These are phyloP conservation scores for Yarrowia galli DNA, from an alignment of 1,139 yeast genomes.

Conservation along the genomic window DNA sequence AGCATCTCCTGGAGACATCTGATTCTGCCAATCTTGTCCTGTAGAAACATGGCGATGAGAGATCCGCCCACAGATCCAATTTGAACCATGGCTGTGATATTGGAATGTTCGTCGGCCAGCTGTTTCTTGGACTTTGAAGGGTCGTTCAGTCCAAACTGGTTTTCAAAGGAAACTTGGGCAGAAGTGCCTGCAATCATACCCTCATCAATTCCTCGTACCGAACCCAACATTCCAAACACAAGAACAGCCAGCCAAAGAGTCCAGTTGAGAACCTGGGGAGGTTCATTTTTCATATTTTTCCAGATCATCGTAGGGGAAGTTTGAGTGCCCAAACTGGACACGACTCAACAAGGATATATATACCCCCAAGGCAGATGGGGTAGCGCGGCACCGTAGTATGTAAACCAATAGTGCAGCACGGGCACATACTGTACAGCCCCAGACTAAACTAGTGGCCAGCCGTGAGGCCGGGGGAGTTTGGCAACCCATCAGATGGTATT, in stretches of 20 bases:
- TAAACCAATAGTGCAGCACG: too few species aligned
- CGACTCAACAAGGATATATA: too few species aligned
- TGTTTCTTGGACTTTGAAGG: not conserved
- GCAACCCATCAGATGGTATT: too few species aligned
- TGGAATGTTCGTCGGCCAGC: not conserved
- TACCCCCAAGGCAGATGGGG: not conserved
- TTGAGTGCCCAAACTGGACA: too few species aligned
- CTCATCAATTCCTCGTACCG: not conserved
- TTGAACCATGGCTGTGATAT: not conserved
- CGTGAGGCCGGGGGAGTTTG: too few species aligned
- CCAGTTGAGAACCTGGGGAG: not conserved
- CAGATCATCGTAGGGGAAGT: not conserved
- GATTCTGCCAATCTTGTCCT: not conserved
- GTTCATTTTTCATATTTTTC: not conserved
- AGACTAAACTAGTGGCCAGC: too few species aligned
- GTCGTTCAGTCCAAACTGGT: not conserved
- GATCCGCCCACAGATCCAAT: not conserved
- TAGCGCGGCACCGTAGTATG: too few species aligned
- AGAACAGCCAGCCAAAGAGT: not conserved
- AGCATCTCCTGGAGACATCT: not conserved
- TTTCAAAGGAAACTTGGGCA: not conserved
- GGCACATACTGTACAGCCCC: too few species aligned
- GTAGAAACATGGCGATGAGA: not conserved
- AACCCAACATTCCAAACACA: not conserved
- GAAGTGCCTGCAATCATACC: not conserved